Evolutionary conservation across 139 green algal genomes (phyloP), one percentile per base, ranked within the genome.

Genomic region (Tetratostichococcus sp.): DNA sequence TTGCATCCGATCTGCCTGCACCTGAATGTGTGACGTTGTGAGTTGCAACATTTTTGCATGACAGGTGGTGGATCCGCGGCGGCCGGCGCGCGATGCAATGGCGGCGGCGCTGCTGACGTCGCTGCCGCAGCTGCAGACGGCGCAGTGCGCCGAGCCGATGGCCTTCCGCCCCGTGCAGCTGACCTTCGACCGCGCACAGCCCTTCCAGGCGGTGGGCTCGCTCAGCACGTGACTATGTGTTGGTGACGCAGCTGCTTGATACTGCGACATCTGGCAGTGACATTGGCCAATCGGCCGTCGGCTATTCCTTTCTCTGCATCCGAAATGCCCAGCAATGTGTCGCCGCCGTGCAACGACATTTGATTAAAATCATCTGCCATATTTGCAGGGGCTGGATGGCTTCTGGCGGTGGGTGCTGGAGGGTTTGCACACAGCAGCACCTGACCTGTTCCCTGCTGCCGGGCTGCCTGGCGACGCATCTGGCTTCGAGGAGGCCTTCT

Each of bases 401-500:
- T 62, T 62, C 50, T 62, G 50, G 50, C 50, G 50, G 50, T 62
- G 50, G 50, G 50, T 62, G 50, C 50, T 62, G 19, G 50, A 62
- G 17, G 19, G 19, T 2, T 17, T 62, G 50, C 50, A 62, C 50
- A 17, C 50, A 2, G 50, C 14, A 2, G 50, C 50, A 17, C 50
- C 50, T 2, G 50, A 62, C 50, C 50, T 62, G 50, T 62, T 62
- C 50, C 50, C 50, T 26, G 50, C 17, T 26, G 26, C 50, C 11
- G 50, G 50, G 17, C 50, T 62, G 50, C 50, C 50, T 2, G 19
- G 50, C 50, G 50, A 62, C 50, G 50, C 50, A 23, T 62, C 50
- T 26, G 50, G 50, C 50, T 62, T 62, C 19, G 50, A 62, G 50
- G 50, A 62, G 50, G 50, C 50, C 50, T 62, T 62, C 50, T 62